These are phyloP conservation scores for Aspergillus novofumigatus DNA, from an alignment of 2,329 filamentous ascomycete species.

Conservation along the genomic window DNA sequence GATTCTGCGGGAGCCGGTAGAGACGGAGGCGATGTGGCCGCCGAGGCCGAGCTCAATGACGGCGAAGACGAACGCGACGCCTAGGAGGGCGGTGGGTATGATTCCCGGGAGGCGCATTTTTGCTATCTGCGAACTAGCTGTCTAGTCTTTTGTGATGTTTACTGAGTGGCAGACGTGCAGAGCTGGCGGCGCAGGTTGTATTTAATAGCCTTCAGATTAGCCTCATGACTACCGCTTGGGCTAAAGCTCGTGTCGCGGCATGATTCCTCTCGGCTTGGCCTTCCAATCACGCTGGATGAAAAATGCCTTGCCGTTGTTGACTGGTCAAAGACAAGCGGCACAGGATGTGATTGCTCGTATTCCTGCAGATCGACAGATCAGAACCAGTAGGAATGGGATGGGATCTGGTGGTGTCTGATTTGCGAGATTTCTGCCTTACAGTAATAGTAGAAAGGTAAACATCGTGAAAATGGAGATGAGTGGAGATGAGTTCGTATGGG, in stretches of 20 bases:
- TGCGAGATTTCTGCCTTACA: not conserved
- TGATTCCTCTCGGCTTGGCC: not conserved
- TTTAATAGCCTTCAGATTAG: not conserved
- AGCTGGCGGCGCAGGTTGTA: not conserved
- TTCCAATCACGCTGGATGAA: not conserved
- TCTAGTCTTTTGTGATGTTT: too few species aligned
- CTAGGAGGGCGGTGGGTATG: conserved; percentile 21
- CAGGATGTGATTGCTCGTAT: not conserved
- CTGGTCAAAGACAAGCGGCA: not conserved
- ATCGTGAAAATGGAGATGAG: not conserved
- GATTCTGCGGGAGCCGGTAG: not conserved
- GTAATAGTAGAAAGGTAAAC: not conserved
- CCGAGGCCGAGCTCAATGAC: conserved; percentile 27
- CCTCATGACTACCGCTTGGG: not conserved
- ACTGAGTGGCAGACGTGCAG: not conserved
- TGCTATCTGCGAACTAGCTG: too few species aligned
- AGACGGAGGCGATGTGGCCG: conserved; percentile 15
- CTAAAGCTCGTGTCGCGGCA: not conserved
- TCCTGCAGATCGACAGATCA: not conserved
- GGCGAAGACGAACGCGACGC: conserved; percentile 21
- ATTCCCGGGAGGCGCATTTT: conserved; percentile 17
- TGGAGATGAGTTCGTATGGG: not conserved
- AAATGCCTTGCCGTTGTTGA: not conserved
- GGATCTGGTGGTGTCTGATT: not conserved
- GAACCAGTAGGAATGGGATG: too few species aligned